These are phyloP conservation scores for Pythium apleroticum DNA, from an alignment of 352 stramenopile species.

Conservation along the genomic window DNA sequence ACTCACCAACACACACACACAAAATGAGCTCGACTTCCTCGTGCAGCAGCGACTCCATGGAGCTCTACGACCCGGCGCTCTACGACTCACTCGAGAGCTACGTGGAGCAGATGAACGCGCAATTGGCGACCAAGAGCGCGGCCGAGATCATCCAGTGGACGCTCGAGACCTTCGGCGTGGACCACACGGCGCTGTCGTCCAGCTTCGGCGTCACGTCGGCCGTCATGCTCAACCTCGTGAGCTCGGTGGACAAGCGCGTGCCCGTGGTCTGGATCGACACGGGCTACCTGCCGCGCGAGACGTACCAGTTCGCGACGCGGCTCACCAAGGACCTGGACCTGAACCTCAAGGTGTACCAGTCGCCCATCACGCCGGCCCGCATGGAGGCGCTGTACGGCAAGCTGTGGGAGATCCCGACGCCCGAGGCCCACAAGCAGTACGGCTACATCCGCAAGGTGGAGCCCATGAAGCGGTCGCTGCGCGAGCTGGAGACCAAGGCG, in stretches of 20 bases:
- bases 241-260: slow-evolving; percentile 46
- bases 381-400: slow-evolving; percentile 89
- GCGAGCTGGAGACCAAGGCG: slow-evolving; percentile 54
- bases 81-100: slow-evolving; percentile 66
- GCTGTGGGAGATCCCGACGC: slow-evolving; percentile 69
- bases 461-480: slow-evolving; percentile 75
- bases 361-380: slow-evolving; percentile 63
- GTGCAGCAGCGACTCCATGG: neutral
- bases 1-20: neutral
- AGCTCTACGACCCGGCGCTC: slow-evolving; percentile 40
- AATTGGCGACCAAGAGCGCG: slow-evolving; percentile 51
- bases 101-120: slow-evolving; percentile 60
- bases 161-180: slow-evolving; percentile 60
- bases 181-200: slow-evolving; percentile 68
- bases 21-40: slow-evolving; percentile 14
- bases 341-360: slow-evolving; percentile 79
- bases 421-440: slow-evolving; percentile 77
- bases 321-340: slow-evolving; percentile 64
- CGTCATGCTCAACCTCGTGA: slow-evolving; percentile 81
- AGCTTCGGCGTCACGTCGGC: slow-evolving; percentile 88
- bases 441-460: slow-evolving; percentile 85
- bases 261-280: slow-evolving; percentile 86
- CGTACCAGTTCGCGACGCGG: slow-evolving; percentile 77
- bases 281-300: slow-evolving; percentile 80
- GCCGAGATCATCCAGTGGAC: slow-evolving; percentile 72